These are phyloP conservation scores for Lanmaoa rubissima DNA, from an alignment of 768 basidiomycete species.

Conservation along the genomic window DNA sequence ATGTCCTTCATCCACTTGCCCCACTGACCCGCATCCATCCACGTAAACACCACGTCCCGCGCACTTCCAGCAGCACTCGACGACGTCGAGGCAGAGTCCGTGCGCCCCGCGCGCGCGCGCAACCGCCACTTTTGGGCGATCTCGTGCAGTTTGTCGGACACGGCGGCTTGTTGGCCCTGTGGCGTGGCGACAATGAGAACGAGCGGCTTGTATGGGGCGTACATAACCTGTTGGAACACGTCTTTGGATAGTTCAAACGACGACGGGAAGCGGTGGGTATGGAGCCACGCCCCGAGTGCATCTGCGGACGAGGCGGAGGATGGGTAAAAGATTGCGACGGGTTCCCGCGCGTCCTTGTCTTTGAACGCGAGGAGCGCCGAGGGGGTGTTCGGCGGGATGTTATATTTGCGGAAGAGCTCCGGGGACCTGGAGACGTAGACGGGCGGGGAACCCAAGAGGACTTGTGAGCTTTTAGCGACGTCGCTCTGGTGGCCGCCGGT, in stretches of 20 bases:
- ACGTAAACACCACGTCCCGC: conserved; percentile 75
- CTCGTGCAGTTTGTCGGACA: conserved; percentile 47
- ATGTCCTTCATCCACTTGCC: conserved; percentile 86
- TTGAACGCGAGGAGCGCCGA: conserved; percentile 71
- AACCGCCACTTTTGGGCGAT: conserved; percentile 62
- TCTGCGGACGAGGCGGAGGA: neutral
- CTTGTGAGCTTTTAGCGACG: conserved; percentile 55
- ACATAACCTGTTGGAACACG: conserved; percentile 86
- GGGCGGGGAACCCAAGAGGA: conserved; percentile 48
- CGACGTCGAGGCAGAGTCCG: neutral
- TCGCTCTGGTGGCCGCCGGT: conserved; percentile 35
- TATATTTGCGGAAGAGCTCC: conserved; percentile 34
- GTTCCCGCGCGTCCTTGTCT: conserved; percentile 48
- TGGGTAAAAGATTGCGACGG: conserved; percentile 43
- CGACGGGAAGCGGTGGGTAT: conserved; percentile 69
- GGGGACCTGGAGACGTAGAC: conserved; percentile 41
- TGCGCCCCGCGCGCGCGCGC: neutral
- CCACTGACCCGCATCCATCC: conserved; percentile 89
- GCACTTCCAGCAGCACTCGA: conserved; percentile 15
- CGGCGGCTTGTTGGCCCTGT: conserved; percentile 34
- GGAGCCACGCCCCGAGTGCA: conserved; percentile 52
- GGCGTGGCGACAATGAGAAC: conserved; percentile 71
- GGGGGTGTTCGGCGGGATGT: conserved; percentile 38
- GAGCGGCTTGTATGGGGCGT: conserved; percentile 67
- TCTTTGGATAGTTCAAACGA: conserved; percentile 71